phyloP scores from a whole-genome alignment of 192 early-diverging fungal species.

The Helicostylum pulchrum region DNA sequence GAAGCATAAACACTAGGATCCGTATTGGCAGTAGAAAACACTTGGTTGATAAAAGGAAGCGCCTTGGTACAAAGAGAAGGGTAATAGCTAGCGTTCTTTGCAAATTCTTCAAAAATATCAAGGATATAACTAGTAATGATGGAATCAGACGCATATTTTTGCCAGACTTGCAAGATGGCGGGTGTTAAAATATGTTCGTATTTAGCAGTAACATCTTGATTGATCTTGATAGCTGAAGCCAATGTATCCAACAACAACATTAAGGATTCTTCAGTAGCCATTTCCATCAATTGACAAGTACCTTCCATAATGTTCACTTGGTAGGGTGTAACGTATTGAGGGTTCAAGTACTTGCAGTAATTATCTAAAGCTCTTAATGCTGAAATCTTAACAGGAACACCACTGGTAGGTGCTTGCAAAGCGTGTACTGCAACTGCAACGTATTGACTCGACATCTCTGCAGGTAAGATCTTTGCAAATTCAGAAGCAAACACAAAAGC shows the following conservation, averaged over 20 bases:
- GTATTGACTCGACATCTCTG: constrained; percentile 65
- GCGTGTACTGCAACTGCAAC: constrained; percentile 75
- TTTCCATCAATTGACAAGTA: constrained; percentile 50
- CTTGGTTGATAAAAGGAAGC: constrained; percentile 63
- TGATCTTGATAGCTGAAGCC: constrained; percentile 58
- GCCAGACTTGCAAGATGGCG: constrained; percentile 77
- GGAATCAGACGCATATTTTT: constrained; percentile 69
- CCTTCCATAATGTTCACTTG: constrained; percentile 61
- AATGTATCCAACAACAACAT: constrained; percentile 68
- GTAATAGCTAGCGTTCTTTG: constrained; percentile 60
- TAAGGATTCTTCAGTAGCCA: constrained; percentile 65
- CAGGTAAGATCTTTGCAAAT: constrained; percentile 71
- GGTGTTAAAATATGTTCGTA: constrained; percentile 72
- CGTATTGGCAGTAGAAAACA: constrained; percentile 44
- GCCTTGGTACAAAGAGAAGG: constrained; percentile 68
- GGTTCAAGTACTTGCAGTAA: constrained; percentile 51
- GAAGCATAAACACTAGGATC: constrained; percentile 42
- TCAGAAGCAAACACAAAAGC: constrained; percentile 84
- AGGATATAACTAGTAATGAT: constrained; percentile 70
- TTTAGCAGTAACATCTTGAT: constrained; percentile 67
- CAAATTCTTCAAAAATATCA: constrained; percentile 76
- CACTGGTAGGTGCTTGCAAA: constrained; percentile 45
- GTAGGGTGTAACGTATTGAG: constrained; percentile 50
- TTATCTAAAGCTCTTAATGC: constrained; percentile 67
- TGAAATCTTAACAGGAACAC: constrained; percentile 65